These are phyloP conservation scores for Pyronema domesticum DNA, from an alignment of 495 filamentous ascomycete species.

Conservation along the genomic window DNA sequence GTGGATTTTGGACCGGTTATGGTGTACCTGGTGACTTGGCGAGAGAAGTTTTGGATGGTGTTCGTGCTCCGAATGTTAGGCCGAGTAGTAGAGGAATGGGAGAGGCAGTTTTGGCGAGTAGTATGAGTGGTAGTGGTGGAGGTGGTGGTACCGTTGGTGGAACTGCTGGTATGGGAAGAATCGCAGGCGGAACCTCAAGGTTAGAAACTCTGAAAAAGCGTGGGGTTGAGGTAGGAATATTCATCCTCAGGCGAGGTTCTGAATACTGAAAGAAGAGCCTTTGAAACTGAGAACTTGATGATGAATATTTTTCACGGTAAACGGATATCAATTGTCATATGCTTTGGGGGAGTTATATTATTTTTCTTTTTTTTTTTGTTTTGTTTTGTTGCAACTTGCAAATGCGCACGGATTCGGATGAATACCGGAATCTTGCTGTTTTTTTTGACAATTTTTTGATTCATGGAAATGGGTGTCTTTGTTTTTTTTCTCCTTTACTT, in stretches of 20 bases:
- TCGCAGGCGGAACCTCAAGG: conserved; percentile 28
- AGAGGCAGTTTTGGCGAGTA: conserved; percentile 22
- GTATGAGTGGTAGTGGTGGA: conserved; percentile 23
- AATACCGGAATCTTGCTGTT: too few relatives aligned
- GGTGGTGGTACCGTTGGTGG: conserved; percentile 27
- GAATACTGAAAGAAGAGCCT: too few relatives aligned
- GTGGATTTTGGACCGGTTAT: conserved; percentile 11
- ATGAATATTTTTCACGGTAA: too few relatives aligned
- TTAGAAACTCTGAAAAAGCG: conserved; percentile 24
- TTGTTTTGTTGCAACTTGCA: too few relatives aligned
- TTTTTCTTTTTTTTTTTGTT: too few relatives aligned
- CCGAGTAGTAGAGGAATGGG: conserved; percentile 23
- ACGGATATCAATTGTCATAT: too few relatives aligned
- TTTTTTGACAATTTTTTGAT: too few relatives aligned
- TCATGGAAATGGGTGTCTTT: too few relatives aligned
- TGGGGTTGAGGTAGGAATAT: conserved; percentile 45
- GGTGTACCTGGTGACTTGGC: conserved; percentile 30
- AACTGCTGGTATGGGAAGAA: conserved; percentile 23
- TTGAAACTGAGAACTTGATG: too few relatives aligned
- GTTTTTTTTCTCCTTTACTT: too few relatives aligned
- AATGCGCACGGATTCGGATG: too few relatives aligned
- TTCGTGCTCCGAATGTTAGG: conserved; percentile 25
- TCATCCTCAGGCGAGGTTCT: conserved; percentile 35
- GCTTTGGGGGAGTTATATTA: too few relatives aligned
- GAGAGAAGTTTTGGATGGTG: conserved; percentile 45